Conservation (phyloP, 2,329 filamentous ascomycete species). For the Apiospora arundinis region DNA sequence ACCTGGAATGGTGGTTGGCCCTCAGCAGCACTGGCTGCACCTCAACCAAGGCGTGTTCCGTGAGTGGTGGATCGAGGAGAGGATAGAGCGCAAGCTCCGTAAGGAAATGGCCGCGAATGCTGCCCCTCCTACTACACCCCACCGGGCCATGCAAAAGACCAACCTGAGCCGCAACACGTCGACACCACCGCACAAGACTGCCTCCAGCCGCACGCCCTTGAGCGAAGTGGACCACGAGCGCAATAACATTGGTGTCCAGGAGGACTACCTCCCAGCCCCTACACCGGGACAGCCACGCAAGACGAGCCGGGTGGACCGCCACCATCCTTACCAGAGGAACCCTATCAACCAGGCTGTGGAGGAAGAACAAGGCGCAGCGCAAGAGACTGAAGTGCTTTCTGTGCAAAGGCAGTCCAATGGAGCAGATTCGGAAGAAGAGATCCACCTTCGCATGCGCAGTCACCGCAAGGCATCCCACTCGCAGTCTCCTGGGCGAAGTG, state of each 20-base stretch:
- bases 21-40: slow-evolving; percentile 98
- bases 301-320: slow-evolving; percentile 77
- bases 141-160: slow-evolving; percentile 66
- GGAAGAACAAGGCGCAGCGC: slow-evolving; percentile 57
- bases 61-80: slow-evolving; percentile 97
- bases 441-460: slow-evolving; percentile 75
- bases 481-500: slow-evolving; percentile 62
- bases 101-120: slow-evolving; percentile 62
- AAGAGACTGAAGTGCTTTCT: slow-evolving; percentile 66
- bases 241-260: slow-evolving; percentile 71
- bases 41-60: slow-evolving; percentile 95
- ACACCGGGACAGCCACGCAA: slow-evolving; percentile 96
- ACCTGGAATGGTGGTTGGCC: slow-evolving; percentile 97
- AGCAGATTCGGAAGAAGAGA: slow-evolving; percentile 82
- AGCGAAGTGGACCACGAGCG: slow-evolving; percentile 90
- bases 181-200: slow-evolving; percentile 82
- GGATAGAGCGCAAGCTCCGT: slow-evolving; percentile 71
- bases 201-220: slow-evolving; percentile 81
- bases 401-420: slow-evolving; percentile 67
- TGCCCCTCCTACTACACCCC: slow-evolving; percentile 58
- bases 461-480: slow-evolving; percentile 66
- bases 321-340: slow-evolving; percentile 73
- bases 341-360: slow-evolving; percentile 53
- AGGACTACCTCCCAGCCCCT: slow-evolving; percentile 92
- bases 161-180: slow-evolving; percentile 67